Evolutionary conservation across 495 filamentous ascomycete species (phyloP), one percentile per base, ranked within the genome.

Genomic region (Sabuloglossum arenarium): DNA sequence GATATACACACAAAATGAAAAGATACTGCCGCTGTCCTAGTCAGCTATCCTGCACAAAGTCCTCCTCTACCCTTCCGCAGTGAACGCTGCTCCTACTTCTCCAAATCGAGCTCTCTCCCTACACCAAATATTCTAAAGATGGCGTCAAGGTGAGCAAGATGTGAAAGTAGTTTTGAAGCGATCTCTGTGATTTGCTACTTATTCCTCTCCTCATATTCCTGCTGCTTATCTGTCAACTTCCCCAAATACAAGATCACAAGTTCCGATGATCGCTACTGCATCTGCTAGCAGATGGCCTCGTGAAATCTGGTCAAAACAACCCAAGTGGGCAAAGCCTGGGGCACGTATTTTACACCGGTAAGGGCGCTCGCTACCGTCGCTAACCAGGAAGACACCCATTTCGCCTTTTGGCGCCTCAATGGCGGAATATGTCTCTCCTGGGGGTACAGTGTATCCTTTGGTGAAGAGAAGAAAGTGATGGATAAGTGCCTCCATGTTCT

Each of bases 341-440:
- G 93, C 89, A 61, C 91, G 79, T 63, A 99, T 94, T 76, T 96
- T 94, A 71, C 94, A 95, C 62, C 93, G 77, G 73, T 99, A 99
- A 42, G 91, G 91, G 59, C 91, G 74, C 76, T 99, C 91, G 64
- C 78, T 91, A 53, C 91, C 91, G 67, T 99, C 91, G 67, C 82
- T 87, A 59, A 99, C 93, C n/a, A 99, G 71, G 67, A 81, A 99
- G 31, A 99, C 91, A 65, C 82, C 91, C 91, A 99, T 99, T 73
- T 99, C 91, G 64, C 91, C 91, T 80, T 99, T 99, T 56, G 91
- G 91, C 23, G 91, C 91, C 73, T 99, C 91, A 61, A 99, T 99
- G 30, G 85, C 89, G 9, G 80, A 85, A 73, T 99, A 99, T 10
- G 91, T 99, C 75, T 99, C 91, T 47, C 91, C 91, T 1, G 91